Percentiles rank a stretch among this genome's conserved stretches.
Conservation (phyloP, 2,329 filamentous ascomycete genomes). For the Monilinia fructicola region DNA sequence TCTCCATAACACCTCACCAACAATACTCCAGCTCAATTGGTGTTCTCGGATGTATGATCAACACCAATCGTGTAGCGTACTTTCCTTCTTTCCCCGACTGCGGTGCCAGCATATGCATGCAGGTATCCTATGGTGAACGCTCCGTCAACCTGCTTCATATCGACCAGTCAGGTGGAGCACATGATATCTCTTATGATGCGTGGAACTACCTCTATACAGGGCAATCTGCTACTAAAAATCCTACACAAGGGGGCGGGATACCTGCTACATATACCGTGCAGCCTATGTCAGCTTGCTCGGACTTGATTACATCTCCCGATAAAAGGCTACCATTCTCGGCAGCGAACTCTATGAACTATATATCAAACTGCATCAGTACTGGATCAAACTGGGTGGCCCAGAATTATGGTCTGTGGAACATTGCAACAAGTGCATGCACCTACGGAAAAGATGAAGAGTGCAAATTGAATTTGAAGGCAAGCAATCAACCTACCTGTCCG, state of each 20-base stretch:
- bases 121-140: background rate
- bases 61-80: conserved; percentile 16
- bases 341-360: conserved; percentile 1
- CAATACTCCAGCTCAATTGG: conserved; percentile 8
- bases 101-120: conserved; percentile 10
- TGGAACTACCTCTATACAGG: conserved; percentile 15
- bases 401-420: conserved; percentile 8
- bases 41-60: conserved; percentile 15
- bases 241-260: background rate
- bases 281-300: conserved; percentile 13
- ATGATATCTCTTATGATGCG: conserved; percentile 16
- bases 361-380: background rate
- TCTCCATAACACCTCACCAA: conserved; percentile 10
- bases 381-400: background rate
- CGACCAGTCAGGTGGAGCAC: conserved; percentile 9
- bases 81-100: conserved; percentile 6
- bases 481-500: background rate
- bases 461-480: background rate
- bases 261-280: background rate
- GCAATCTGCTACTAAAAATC: background rate
- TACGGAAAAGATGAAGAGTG: conserved; percentile 9
- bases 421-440: background rate
- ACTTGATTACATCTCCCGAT: conserved; percentile 11
- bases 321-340: conserved; percentile 6
- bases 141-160: conserved; percentile 10